These are phyloP conservation scores for Solanum piurae DNA, from an alignment of 257 asterid genomes.

Conservation along the genomic window DNA sequence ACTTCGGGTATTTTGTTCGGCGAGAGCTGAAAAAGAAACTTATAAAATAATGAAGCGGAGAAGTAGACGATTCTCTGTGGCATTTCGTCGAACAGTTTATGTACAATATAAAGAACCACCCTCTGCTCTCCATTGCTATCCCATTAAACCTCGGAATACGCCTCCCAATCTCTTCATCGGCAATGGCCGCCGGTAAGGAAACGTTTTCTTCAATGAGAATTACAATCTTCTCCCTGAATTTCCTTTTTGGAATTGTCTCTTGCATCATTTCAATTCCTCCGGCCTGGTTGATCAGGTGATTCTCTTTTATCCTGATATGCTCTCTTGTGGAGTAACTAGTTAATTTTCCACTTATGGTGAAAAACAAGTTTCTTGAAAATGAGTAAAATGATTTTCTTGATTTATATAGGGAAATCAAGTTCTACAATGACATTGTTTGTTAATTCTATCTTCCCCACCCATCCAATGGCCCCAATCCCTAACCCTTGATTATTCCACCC, in stretches of 20 bases:
- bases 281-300: conserved; percentile 64
- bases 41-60: not conserved
- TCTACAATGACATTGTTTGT: not conserved
- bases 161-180: not conserved
- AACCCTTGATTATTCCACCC: not conserved
- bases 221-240: conserved; percentile 37
- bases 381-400: not conserved
- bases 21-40: not conserved
- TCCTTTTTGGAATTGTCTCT: conserved; percentile 11
- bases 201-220: conserved; percentile 61
- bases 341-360: not conserved
- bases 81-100: conserved; percentile 40
- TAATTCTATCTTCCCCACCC: not conserved
- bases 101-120: not conserved
- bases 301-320: conserved; percentile 49
- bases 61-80: conserved; percentile 7
- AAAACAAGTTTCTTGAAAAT: not conserved
- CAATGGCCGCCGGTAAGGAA: not conserved
- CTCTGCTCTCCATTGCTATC: not conserved
- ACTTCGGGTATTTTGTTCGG: not conserved
- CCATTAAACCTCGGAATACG: not conserved
- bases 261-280: conserved; percentile 25
- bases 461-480: not conserved
- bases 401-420: not conserved
- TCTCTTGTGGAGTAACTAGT: conserved; percentile 22